phyloP scores from a whole-genome alignment of 208 protist species.

The Wallacemonas rigidus region DNA sequence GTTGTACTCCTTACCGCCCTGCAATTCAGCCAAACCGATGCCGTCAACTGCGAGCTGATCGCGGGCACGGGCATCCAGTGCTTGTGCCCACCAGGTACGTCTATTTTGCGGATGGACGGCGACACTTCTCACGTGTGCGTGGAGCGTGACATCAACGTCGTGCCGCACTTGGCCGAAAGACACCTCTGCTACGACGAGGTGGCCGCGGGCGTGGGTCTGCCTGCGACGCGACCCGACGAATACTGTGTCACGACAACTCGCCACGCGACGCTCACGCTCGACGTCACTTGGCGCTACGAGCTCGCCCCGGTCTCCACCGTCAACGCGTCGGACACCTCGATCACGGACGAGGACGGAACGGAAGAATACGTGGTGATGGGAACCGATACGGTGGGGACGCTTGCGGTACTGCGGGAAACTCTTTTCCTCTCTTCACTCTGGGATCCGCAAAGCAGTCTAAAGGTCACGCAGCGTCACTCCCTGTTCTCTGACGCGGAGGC shows the following conservation, averaged over 20 bases:
- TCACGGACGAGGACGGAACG: conserved; percentile 3
- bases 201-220: conserved; percentile 36
- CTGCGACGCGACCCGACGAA: conserved; percentile 23
- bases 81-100: conserved; percentile 3
- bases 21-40: conserved; percentile 15
- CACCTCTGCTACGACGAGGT: conserved; percentile 36
- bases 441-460: conserved; percentile 29
- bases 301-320: not conserved
- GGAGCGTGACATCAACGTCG: conserved; percentile 27
- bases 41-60: not conserved
- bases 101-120: not conserved
- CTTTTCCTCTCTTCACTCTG: conserved; percentile 1
- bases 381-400: not conserved
- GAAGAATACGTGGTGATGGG: not conserved
- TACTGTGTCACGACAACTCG: conserved; percentile 32
- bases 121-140: not conserved
- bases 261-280: conserved; percentile 20
- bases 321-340: not conserved
- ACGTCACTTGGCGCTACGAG: conserved; percentile 15
- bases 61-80: not conserved
- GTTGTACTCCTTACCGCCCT: conserved; percentile 35
- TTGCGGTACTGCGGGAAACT: not conserved
- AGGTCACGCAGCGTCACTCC: conserved; percentile 17
- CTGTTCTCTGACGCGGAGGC: conserved; percentile 12
- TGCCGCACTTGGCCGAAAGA: conserved; percentile 27